These are phyloP conservation scores for Xylariales sp. DNA, from an alignment of 2,329 filamentous ascomycete genomes.

Conservation along the genomic window DNA sequence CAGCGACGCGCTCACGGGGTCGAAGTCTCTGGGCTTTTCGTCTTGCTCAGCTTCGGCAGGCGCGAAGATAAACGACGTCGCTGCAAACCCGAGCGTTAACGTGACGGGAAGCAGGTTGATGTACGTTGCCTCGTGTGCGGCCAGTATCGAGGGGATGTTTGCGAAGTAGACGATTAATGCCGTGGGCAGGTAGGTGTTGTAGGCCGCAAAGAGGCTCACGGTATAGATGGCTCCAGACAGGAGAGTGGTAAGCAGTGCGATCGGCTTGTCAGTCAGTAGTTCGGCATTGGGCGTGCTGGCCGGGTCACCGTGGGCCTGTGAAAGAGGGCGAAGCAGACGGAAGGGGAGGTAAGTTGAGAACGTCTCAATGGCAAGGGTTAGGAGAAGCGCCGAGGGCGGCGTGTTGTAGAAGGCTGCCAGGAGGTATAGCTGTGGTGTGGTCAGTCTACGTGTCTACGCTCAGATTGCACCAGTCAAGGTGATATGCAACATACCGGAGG, in stretches of 20 bases:
- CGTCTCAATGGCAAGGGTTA: slow-evolving; percentile 63
- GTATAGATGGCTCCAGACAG: slow-evolving; percentile 71
- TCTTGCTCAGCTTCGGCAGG: slow-evolving; percentile 54
- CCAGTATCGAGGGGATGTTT: slow-evolving; percentile 63
- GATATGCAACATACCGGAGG: slow-evolving; percentile 58
- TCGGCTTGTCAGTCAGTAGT: slow-evolving; percentile 58
- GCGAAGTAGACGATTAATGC: slow-evolving; percentile 73
- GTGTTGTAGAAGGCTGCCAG: slow-evolving; percentile 74
- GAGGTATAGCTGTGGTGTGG: slow-evolving; percentile 57
- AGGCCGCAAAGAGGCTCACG: slow-evolving; percentile 64
- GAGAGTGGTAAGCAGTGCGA: slow-evolving; percentile 60
- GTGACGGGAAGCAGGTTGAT: slow-evolving; percentile 56
- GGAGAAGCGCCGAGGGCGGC: slow-evolving; percentile 53
- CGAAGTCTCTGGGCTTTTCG: slow-evolving; percentile 47
- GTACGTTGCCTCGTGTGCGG: slow-evolving; percentile 61
- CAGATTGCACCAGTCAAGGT: no score
- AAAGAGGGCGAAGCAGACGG: slow-evolving; percentile 64
- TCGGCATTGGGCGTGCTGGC: slow-evolving; percentile 53
- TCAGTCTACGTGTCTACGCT: slow-evolving; percentile 5
- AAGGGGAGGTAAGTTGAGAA: slow-evolving; percentile 69
- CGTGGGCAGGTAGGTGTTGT: slow-evolving; percentile 64
- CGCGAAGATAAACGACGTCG: slow-evolving; percentile 73
- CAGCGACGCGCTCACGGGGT: slow-evolving; percentile 61
- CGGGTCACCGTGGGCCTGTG: slow-evolving; percentile 56
- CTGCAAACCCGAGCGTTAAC: slow-evolving; percentile 60